Percentiles rank a stretch among this genome's conserved stretches.
These are phyloP conservation scores for Neurospora cerealis DNA, from an alignment of 495 filamentous ascomycete genomes.

Conservation along the genomic window DNA sequence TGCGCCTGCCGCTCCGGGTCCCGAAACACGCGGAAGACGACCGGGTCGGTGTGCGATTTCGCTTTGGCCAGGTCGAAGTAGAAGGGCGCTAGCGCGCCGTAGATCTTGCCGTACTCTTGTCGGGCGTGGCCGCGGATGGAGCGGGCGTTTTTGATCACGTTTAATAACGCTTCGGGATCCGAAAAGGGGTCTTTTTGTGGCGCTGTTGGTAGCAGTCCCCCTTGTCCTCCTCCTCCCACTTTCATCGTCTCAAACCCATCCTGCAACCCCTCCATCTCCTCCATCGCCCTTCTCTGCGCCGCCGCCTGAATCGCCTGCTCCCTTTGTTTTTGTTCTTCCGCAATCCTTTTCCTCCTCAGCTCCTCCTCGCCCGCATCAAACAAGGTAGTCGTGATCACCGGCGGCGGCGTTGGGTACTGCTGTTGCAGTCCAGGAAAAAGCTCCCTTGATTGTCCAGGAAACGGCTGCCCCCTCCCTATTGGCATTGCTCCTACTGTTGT, in stretches of 20 bases:
- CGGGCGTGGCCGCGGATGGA: slow-evolving; percentile 82
- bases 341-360: slow-evolving; percentile 31
- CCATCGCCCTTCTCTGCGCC: slow-evolving; percentile 4
- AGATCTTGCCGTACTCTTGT: slow-evolving; percentile 84
- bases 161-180: slow-evolving; percentile 52
- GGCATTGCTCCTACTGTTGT: not conserved
- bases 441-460: not conserved
- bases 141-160: slow-evolving; percentile 53
- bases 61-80: slow-evolving; percentile 71
- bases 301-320: slow-evolving; percentile 17
- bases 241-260: slow-evolving; percentile 63
- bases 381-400: slow-evolving; percentile 40
- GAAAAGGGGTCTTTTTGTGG: slow-evolving; percentile 17
- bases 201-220: not conserved
- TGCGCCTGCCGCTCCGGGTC: slow-evolving; percentile 83
- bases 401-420: not conserved
- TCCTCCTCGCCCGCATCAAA: slow-evolving; percentile 60
- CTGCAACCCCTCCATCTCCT: slow-evolving; percentile 24
- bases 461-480: not conserved
- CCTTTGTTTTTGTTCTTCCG: slow-evolving; percentile 2
- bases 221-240: slow-evolving; percentile 14
- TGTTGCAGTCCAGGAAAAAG: not conserved
- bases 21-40: slow-evolving; percentile 75
- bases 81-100: slow-evolving; percentile 76
- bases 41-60: slow-evolving; percentile 65